Percentiles rank a stretch among this genome's conserved stretches.
Conservation (phyloP, 495 filamentous ascomycete species). For the Oidiodendron maius region DNA sequence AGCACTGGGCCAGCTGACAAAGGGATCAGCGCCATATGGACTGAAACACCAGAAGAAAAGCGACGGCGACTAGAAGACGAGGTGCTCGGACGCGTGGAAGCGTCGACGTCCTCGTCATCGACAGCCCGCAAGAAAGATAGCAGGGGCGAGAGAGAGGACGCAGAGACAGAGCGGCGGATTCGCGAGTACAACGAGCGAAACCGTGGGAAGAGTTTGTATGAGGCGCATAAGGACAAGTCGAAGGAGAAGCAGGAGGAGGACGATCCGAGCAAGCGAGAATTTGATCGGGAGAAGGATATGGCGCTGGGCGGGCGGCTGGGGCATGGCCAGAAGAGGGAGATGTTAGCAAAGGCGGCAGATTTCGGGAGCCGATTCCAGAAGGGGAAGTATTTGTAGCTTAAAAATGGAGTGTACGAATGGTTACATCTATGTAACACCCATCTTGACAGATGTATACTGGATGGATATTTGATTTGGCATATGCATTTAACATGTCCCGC, state of each 20-base stretch:
- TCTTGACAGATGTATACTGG: too few species aligned
- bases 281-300: slow-evolving; percentile 96
- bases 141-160: slow-evolving; percentile 18
- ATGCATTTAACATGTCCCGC: too few species aligned
- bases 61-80: slow-evolving; percentile 73
- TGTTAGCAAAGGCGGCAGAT: slow-evolving; percentile 74
- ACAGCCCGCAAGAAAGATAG: slow-evolving; percentile 14
- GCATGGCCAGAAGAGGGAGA: slow-evolving; percentile 66
- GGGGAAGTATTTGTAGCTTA: slow-evolving; percentile 63
- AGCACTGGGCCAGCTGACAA: slow-evolving; percentile 37
- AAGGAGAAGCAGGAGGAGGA: slow-evolving; percentile 59
- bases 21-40: slow-evolving; percentile 66
- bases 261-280: slow-evolving; percentile 82
- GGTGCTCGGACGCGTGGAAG: slow-evolving; percentile 66
- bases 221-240: slow-evolving; percentile 47
- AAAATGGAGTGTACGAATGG: background rate
- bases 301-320: slow-evolving; percentile 66
- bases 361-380: slow-evolving; percentile 79
- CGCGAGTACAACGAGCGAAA: slow-evolving; percentile 51
- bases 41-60: slow-evolving; percentile 87
- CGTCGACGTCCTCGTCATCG: slow-evolving; percentile 20
- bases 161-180: slow-evolving; percentile 46
- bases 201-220: slow-evolving; percentile 57
- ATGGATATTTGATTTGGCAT: too few species aligned
- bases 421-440: too few species aligned